Base-by-base conservation (phyloP, 371 early-diverging fungal genomes). In the Circinella minor region DNA sequence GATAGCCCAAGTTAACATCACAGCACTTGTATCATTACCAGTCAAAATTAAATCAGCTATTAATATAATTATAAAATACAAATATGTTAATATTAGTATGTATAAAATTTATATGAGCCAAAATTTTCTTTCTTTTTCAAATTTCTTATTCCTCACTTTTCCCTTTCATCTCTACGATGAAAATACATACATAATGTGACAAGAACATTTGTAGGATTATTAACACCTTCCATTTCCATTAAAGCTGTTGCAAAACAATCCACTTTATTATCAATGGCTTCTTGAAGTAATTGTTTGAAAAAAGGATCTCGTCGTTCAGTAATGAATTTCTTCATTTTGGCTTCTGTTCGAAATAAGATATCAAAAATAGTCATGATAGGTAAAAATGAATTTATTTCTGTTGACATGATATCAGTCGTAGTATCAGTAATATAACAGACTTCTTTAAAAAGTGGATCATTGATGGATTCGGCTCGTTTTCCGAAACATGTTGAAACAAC, bases 21-120 rank as follows among this genome's bases (percentile, higher is more conserved):
- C 61, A 17, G 75, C 65, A 15, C 59, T 68, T 20, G 75, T 74
- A 11, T 72, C 78, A 14, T 66, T 67, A 4, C 75, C 75, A 6
- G 43, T 3, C 11, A 43, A 11, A 43, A 43, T 6, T 3, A 11
- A 1, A 43, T 43, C 43, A 43, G 9, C 43, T 43, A 43, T 9
- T 9, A 9, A 43, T 6, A 43, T 6, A 43, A 43, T 27, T 27
- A 27, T 27, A 43, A 43, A 43, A 43, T 11, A 43, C 43, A 43
- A 43, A 43, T 1, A 43, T 43, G 43, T 27, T 27, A 43, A 43
- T 43, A 11, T 9, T 11, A 9, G 43, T 43, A 2, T 43, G 43
- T 43, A 43, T 3, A 9, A 1, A 6, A 43, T 43, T 6, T 6
- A 43, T 43, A 43, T 43, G 6, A 9, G 9, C 43, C 43, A 43